These are phyloP conservation scores for Pseudocercospora macadamiae DNA, from an alignment of 2,329 filamentous ascomycete species.

Conservation along the genomic window DNA sequence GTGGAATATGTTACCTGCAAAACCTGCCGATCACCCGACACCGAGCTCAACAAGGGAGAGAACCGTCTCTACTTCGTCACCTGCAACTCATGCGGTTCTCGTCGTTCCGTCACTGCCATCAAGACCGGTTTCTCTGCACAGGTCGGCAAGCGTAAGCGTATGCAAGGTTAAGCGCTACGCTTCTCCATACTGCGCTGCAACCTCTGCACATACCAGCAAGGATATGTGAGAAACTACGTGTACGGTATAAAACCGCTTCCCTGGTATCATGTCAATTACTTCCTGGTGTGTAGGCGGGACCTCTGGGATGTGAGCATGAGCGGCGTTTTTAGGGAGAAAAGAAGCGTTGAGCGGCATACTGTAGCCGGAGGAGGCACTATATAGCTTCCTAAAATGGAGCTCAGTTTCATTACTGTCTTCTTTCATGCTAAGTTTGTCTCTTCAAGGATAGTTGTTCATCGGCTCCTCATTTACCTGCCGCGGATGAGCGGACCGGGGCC, in stretches of 20 bases:
- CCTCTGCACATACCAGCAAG: no score
- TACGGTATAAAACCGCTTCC: constrained; percentile 4
- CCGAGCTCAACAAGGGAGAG: constrained; percentile 96
- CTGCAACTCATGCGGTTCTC: constrained; percentile 70
- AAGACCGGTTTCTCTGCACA: constrained; percentile 99
- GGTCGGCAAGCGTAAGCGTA: constrained; percentile 97
- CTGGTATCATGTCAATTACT: background rate
- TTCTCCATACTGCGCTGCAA: background rate
- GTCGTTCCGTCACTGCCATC: constrained; percentile 93
- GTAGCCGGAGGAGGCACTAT: background rate
- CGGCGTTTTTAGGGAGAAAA: constrained; percentile 1
- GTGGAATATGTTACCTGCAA: constrained; percentile 99
- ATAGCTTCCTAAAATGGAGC: constrained; percentile 4
- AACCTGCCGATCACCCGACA: constrained; percentile 93
- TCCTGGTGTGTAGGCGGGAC: constrained; percentile 5
- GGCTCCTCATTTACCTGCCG: no score
- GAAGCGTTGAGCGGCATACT: constrained; percentile 3
- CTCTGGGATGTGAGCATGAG: constrained; percentile 4
- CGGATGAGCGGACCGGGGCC: no score
- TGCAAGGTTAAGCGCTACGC: constrained; percentile 48
- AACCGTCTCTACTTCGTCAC: constrained; percentile 99
- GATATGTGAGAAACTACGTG: no score
- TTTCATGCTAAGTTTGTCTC: no score
- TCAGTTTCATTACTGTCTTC: background rate
- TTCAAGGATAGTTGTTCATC: no score